A percentile compares a stretch with the other conserved stretches of the same genome.
phyloP scores from a whole-genome alignment of 2,329 filamentous ascomycete species.

The Tolypocladium amazonense region DNA sequence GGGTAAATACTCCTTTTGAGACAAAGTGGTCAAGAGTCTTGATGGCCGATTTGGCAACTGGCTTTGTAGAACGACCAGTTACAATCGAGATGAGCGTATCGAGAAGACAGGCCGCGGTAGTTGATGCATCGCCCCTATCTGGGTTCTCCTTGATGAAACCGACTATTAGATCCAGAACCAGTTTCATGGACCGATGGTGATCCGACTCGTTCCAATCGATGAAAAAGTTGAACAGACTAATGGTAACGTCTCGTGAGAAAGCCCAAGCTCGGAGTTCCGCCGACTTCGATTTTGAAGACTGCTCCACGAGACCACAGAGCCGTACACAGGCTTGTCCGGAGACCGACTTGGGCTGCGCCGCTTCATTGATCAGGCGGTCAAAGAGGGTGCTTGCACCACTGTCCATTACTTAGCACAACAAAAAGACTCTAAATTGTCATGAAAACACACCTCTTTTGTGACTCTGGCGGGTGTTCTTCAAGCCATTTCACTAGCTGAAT shows the following conservation, averaged over 20 bases:
- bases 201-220: constrained; percentile 59
- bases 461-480: constrained; percentile 23
- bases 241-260: constrained; percentile 36
- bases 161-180: constrained; percentile 48
- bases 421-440: neutral
- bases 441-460: constrained; percentile 24
- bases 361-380: constrained; percentile 33
- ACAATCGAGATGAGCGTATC: constrained; percentile 47
- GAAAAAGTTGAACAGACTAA: constrained; percentile 49
- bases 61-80: constrained; percentile 47
- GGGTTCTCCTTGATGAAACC: constrained; percentile 41
- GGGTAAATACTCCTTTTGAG: constrained; percentile 44
- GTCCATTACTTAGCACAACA: neutral
- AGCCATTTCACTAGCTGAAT: constrained; percentile 29
- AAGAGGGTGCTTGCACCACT: constrained; percentile 31
- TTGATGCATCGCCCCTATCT: constrained; percentile 20
- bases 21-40: constrained; percentile 57
- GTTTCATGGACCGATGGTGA: constrained; percentile 51
- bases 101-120: constrained; percentile 35
- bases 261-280: constrained; percentile 34
- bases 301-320: constrained; percentile 52
- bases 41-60: constrained; percentile 59
- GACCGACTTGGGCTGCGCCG: constrained; percentile 41
- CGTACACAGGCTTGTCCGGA: constrained; percentile 47
- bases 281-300: constrained; percentile 40